Percentiles rank a stretch among this genome's conserved stretches.
These are phyloP conservation scores for Xylaria curta DNA, from an alignment of 495 filamentous ascomycete genomes.

Conservation along the genomic window DNA sequence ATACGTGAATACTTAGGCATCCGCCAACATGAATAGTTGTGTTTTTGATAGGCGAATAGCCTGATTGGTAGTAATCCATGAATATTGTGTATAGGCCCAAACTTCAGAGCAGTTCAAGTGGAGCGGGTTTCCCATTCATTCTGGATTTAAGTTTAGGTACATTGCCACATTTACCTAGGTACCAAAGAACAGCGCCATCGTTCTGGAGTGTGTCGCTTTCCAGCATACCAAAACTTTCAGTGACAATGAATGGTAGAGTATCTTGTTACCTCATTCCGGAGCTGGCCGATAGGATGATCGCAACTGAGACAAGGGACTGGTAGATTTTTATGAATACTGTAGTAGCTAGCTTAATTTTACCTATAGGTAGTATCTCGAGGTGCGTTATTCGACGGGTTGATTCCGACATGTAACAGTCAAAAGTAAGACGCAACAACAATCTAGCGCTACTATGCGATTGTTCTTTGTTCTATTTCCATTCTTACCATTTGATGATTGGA, in stretches of 20 bases:
- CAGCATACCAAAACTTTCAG: not conserved
- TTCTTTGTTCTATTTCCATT: slow-evolving; percentile 1
- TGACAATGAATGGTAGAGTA: not conserved
- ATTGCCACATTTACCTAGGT: not conserved
- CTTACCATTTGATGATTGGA: not conserved
- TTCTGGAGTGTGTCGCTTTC: not conserved
- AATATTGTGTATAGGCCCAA: not conserved
- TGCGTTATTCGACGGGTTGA: slow-evolving; percentile 1
- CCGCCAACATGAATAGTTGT: not conserved
- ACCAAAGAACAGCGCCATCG: not conserved
- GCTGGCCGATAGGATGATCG: slow-evolving; percentile 9
- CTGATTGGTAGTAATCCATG: not conserved
- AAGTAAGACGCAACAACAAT: not conserved
- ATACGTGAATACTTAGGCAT: slow-evolving; percentile 8
- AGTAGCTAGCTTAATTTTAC: slow-evolving; percentile 8
- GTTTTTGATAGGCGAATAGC: not conserved
- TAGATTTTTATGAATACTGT: not conserved
- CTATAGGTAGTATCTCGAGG: slow-evolving; percentile 6
- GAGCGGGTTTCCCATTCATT: slow-evolving; percentile 5
- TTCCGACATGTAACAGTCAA: slow-evolving; percentile 12
- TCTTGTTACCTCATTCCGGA: slow-evolving; percentile 7
- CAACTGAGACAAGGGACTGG: not conserved
- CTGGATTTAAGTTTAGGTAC: not conserved
- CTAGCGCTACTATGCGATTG: not conserved
- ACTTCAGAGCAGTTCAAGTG: not conserved